Evolutionary conservation across 2,329 filamentous ascomycete genomes (phyloP).

Genomic region (Ophiostoma pallidulum): DNA sequence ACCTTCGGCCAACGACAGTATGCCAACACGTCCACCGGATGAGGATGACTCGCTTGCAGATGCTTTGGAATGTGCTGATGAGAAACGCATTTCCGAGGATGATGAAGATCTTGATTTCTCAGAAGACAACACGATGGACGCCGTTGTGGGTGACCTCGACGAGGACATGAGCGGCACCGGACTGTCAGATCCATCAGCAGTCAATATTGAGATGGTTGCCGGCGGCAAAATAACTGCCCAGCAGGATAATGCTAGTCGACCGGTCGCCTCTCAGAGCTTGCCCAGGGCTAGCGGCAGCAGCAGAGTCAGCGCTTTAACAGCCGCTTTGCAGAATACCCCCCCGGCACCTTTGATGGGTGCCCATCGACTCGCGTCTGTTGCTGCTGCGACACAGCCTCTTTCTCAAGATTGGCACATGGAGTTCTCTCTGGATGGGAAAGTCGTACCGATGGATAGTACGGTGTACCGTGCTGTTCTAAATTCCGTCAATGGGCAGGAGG

Average conservation of each 20-base stretch:
- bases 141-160: conserved; percentile 84
- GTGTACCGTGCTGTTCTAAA: conserved; percentile 91
- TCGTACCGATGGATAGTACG: conserved; percentile 83
- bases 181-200: conserved; percentile 73
- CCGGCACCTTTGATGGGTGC: conserved; percentile 42
- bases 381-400: conserved; percentile 67
- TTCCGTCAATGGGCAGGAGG: conserved; percentile 40
- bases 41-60: conserved; percentile 56
- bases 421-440: conserved; percentile 77
- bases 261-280: conserved; percentile 61
- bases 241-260: conserved; percentile 81
- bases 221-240: conserved; percentile 82
- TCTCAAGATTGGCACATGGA: conserved; percentile 97
- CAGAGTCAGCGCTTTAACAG: conserved; percentile 26
- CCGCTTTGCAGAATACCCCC: conserved; percentile 32
- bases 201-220: conserved; percentile 82
- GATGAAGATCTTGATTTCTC: conserved; percentile 51
- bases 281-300: conserved; percentile 29
- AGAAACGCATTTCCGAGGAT: conserved; percentile 69
- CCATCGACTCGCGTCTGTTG: conserved; percentile 67
- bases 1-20: conserved; percentile 39
- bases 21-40: conserved; percentile 41
- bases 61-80: conserved; percentile 84
- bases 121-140: conserved; percentile 61
- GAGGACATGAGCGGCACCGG: conserved; percentile 67